A percentile compares a stretch with the other conserved stretches of the same genome.
phyloP scores from a whole-genome alignment of 305 asterid species.

The Withania somnifera region DNA sequence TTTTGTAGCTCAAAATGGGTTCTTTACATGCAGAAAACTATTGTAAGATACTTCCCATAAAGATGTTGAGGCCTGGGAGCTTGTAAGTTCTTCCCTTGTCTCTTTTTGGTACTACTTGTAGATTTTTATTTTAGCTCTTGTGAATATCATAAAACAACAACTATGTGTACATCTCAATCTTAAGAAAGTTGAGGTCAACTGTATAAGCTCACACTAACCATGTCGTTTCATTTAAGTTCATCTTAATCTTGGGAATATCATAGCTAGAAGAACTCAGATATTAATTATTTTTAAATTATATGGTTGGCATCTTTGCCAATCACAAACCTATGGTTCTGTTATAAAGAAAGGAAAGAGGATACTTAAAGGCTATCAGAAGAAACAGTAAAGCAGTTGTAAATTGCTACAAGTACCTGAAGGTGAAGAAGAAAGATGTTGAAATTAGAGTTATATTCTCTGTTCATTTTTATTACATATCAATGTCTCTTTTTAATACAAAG shows the following conservation, averaged over 20 bases:
- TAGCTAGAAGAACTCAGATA: background rate
- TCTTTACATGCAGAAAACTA: conserved; percentile 34
- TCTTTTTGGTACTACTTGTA: background rate
- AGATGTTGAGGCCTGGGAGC: conserved; percentile 71
- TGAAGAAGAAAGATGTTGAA: too few species aligned
- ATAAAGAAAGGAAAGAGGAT: too few species aligned
- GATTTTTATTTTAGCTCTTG: background rate
- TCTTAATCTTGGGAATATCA: background rate
- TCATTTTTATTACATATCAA: too few species aligned
- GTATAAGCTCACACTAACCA: background rate
- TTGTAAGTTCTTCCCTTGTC: conserved; percentile 38
- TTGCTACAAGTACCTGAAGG: too few species aligned
- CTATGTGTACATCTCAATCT: background rate
- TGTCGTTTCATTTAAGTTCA: background rate
- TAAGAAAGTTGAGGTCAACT: background rate
- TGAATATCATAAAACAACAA: background rate
- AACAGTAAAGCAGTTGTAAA: too few species aligned
- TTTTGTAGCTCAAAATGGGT: background rate
- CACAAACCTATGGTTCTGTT: background rate
- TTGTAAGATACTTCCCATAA: conserved; percentile 23
- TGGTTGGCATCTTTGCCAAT: background rate
- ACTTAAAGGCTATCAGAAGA: too few species aligned
- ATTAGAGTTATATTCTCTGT: too few species aligned
- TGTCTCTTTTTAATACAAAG: too few species aligned
- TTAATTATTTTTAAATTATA: background rate